Base-by-base conservation (phyloP, 1,139 yeast genomes). In the Blastobotrys persicus region DNA sequence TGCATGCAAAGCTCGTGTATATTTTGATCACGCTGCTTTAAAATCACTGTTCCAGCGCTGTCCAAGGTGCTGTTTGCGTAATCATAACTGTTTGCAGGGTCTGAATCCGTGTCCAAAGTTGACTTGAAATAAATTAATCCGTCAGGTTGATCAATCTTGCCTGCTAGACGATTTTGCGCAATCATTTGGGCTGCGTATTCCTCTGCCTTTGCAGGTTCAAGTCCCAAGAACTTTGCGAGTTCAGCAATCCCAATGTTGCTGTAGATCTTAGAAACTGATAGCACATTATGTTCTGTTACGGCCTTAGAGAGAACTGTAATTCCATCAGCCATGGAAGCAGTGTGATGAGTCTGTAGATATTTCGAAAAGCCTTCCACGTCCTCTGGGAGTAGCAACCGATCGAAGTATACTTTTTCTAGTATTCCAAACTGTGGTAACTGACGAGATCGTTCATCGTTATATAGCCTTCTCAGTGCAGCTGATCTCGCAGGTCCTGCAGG, bases 401-500 rank as follows among this genome's bases (percentile, higher is more conserved):
- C 68, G 39, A 59, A 54, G 46, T 57, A 61, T 23, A 66, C 63
- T 48, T 61, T 63, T 42, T 64, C 66, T 34, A 68, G 56, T 4
- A 66, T 57, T 7, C 50, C 53, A 42, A 55, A 65, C 14, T 54
- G 53, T 6, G 56, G 53, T 28, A 61, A 45, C 18, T 55, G 53
- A 12, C 52, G 55, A 3, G 65, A 52, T 18, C 70, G 53, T 19
- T 65, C 70, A 50, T 67, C 71, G 33, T 59, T 65, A 52, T 62
- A 61, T 9, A 68, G 51, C 18, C 60, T 52, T 5, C 62, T 57
- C 23, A 68, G 56, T 18, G 65, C 55, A n/a, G 65, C 62, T 5
- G 64, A 55, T n/a, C 71, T 53, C 17, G 59, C 50, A 0, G 70
- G 72, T 0, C 72, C 71, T 1, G 72, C 71, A 1, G 71, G 70